phyloP scores from a whole-genome alignment of 495 filamentous ascomycete genomes.

The Clavariopsis aquatica region DNA sequence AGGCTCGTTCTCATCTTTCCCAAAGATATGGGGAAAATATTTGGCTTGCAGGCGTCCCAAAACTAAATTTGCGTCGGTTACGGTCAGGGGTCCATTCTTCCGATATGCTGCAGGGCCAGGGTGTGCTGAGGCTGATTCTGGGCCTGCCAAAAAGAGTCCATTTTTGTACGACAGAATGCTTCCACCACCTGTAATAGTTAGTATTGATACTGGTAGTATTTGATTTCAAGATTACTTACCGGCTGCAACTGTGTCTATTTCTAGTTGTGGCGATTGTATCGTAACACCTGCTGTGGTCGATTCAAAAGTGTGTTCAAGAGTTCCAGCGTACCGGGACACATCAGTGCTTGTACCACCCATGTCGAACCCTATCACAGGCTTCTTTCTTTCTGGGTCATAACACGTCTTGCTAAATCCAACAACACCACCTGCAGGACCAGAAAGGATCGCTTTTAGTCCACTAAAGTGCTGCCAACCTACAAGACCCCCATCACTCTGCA shows the following conservation, averaged over 20 bases:
- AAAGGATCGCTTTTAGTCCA: constrained; percentile 60
- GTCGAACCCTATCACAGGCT: constrained; percentile 44
- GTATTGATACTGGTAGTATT: background rate
- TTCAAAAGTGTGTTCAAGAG: constrained; percentile 44
- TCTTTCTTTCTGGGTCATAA: constrained; percentile 38
- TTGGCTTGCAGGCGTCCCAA: constrained; percentile 21
- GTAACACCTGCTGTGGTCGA: constrained; percentile 42
- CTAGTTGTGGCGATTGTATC: constrained; percentile 44
- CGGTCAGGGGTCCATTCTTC: constrained; percentile 28
- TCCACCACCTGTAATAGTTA: constrained; percentile 14
- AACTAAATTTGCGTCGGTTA: constrained; percentile 26
- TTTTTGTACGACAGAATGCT: constrained; percentile 17
- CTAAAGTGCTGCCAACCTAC: constrained; percentile 50
- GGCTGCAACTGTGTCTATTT: constrained; percentile 49
- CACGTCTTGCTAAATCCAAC: constrained; percentile 45
- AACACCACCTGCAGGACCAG: constrained; percentile 61
- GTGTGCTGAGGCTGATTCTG: constrained; percentile 21
- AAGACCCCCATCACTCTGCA: constrained; percentile 41
- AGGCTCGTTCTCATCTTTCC: constrained; percentile 17
- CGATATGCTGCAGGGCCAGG: constrained; percentile 24
- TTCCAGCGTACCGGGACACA: constrained; percentile 42
- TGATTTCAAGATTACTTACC: background rate
- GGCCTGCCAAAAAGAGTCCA: constrained; percentile 25
- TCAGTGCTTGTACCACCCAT: constrained; percentile 47
- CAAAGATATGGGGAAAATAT: constrained; percentile 28